These are phyloP conservation scores for Aureobasidium namibiae DNA, from an alignment of 2,329 filamentous ascomycete genomes.

Conservation along the genomic window DNA sequence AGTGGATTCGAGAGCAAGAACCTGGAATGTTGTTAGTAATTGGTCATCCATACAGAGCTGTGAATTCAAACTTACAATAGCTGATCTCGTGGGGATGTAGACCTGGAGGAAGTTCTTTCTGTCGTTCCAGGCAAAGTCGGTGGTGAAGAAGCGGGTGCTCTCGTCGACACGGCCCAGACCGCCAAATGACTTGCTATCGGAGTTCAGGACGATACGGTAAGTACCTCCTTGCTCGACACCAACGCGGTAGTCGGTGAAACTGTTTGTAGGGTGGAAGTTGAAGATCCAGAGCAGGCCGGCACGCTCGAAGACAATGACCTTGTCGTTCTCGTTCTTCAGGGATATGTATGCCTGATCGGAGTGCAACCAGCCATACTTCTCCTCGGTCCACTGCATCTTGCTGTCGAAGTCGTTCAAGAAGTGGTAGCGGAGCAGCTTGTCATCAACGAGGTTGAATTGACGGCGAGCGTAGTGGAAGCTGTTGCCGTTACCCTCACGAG, in stretches of 20 bases:
- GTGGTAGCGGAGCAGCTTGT: slow-evolving; percentile 74
- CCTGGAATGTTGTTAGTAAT: neutral
- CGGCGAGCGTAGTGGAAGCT: slow-evolving; percentile 47
- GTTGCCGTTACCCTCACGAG: slow-evolving; percentile 60
- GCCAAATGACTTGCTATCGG: slow-evolving; percentile 68
- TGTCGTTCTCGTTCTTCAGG: slow-evolving; percentile 87
- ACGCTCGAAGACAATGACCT: slow-evolving; percentile 91
- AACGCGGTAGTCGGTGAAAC: slow-evolving; percentile 86
- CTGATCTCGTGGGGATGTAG: slow-evolving; percentile 78
- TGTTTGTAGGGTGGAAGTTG: slow-evolving; percentile 83
- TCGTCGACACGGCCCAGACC: slow-evolving; percentile 71
- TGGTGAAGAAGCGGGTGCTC: slow-evolving; percentile 84
- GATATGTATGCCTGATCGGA: slow-evolving; percentile 82
- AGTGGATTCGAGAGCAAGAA: slow-evolving; percentile 7
- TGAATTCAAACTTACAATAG: slow-evolving; percentile 53
- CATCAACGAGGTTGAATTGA: slow-evolving; percentile 87
- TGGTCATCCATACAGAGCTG: neutral
- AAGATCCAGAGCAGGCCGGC: slow-evolving; percentile 87
- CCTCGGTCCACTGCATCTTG: slow-evolving; percentile 80
- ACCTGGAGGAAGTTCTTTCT: slow-evolving; percentile 86
- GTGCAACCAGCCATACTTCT: slow-evolving; percentile 86
- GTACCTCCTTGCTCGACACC: slow-evolving; percentile 78
- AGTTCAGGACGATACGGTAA: slow-evolving; percentile 78
- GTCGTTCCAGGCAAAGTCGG: slow-evolving; percentile 80
- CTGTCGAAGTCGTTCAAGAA: slow-evolving; percentile 92